phyloP scores from a whole-genome alignment of 768 basidiomycete species.

The Kwoniella sp. region DNA sequence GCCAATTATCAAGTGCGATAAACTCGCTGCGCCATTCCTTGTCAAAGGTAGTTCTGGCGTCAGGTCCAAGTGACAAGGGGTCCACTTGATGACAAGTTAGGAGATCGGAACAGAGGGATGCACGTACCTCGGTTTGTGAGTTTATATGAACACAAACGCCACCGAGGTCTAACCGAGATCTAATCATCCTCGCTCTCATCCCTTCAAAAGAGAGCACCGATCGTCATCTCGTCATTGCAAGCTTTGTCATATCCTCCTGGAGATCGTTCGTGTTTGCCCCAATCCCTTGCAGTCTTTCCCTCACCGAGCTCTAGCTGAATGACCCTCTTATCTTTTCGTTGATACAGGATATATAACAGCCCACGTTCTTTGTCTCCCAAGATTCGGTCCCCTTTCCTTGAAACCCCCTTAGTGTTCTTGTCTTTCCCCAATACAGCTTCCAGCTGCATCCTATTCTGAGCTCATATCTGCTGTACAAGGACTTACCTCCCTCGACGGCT shows the following conservation, averaged over 20 bases:
- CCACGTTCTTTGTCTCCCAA: neutral
- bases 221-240: neutral
- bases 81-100: neutral
- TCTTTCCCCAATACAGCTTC: neutral
- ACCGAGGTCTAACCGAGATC: neutral
- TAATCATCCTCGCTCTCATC: neutral
- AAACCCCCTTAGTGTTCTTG: neutral
- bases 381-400: neutral
- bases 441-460: neutral
- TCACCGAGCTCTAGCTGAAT: neutral
- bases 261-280: neutral
- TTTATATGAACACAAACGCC: neutral
- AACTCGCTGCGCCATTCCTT: neutral
- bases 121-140: slow-evolving; percentile 3
- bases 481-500: neutral
- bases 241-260: neutral
- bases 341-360: neutral
- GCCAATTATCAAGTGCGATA: too few relatives aligned
- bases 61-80: neutral
- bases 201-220: neutral
- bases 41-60: neutral
- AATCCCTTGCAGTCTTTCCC: neutral
- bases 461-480: neutral
- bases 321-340: neutral
- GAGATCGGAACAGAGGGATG: neutral